These are phyloP conservation scores for Candida coquimbonensis DNA, from an alignment of 805 yeast species.

Conservation along the genomic window DNA sequence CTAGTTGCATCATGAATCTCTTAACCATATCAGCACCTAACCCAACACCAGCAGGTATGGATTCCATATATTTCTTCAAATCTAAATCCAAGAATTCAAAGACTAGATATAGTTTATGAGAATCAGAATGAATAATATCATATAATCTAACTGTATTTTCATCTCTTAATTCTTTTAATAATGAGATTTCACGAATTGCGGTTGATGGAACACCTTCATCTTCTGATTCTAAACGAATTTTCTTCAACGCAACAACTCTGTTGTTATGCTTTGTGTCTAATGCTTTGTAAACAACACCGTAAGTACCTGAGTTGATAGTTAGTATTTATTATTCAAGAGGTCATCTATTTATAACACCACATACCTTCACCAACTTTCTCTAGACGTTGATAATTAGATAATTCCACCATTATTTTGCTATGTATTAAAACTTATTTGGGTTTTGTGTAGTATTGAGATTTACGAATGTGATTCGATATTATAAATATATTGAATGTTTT, in stretches of 20 bases:
- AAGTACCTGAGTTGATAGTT: conserved; percentile 48
- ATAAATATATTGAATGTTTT: too few species aligned
- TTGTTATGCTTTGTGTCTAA: conserved; percentile 82
- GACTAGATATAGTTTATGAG: conserved; percentile 86
- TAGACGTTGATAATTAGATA: conserved; percentile 85
- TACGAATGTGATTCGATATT: too few species aligned
- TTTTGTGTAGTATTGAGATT: too few species aligned
- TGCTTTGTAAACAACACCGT: conserved; percentile 97
- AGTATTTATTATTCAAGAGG: not conserved
- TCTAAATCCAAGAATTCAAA: conserved; percentile 93
- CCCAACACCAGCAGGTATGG: conserved; percentile 85
- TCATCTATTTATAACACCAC: conserved; percentile 13
- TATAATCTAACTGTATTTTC: conserved; percentile 86
- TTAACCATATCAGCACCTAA: conserved; percentile 86
- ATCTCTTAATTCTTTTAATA: conserved; percentile 88
- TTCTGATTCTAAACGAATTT: conserved; percentile 91
- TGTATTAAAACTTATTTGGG: too few species aligned
- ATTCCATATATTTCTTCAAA: conserved; percentile 93
- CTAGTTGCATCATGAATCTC: conserved; percentile 84
- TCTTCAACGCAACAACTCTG: conserved; percentile 91
- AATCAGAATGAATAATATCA: conserved; percentile 93
- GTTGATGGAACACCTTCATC: conserved; percentile 99
- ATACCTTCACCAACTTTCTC: conserved; percentile 95
- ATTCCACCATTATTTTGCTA: conserved; percentile 36
- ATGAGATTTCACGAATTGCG: conserved; percentile 92